Evolutionary conservation across 83 land plant species (phyloP), one percentile per base, ranked within the genome.

Genomic region (Diphasiastrum complanatum): DNA sequence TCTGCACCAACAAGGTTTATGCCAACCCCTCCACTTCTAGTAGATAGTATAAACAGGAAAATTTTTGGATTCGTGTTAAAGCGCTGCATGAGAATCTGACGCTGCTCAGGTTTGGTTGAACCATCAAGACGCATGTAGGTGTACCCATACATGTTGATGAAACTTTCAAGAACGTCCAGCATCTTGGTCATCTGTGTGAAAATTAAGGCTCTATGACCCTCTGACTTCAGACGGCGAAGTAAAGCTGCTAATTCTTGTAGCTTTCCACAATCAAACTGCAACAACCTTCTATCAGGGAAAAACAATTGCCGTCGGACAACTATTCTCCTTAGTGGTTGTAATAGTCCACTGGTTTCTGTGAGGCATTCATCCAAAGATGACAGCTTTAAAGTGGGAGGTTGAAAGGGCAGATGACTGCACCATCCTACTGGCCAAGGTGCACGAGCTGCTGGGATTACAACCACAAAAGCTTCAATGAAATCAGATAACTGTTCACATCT

Each of bases 131-230:
- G 86, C 86, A 95, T 85, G 63, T 95, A 95, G 10, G 92, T 95
- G 54, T 95, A 95, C 1, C 99, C 99, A 79, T 95, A 91, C 62
- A 95, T 71, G 58, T 84, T 95, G 16, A 95, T 91, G 64, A 95
- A 95, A 18, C 86, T 87, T 65, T 93, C 99, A 67, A 95, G 69
- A 11, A 95, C 75, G 63, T 95, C 99, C 66, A 95, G 85, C 99
- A 95, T 95, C 61, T 82, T 95, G 29, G 99, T 95, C 99, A 95
- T 95, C 65, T 95, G 99, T 2, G 99, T 95, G 68, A 95, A 95
- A 29, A 95, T 95, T 31, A 95, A 63, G 47, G 99, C 99, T 52
- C 99, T 74, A 47, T 95, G 99, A 56, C 99, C 99, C 59, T 89
- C 93, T 56, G 87, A 82, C 56, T 79, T 89, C 51, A 95, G 64